A percentile compares a stretch with the other conserved stretches of the same genome.
phyloP scores from a whole-genome alignment of 2,329 filamentous ascomycete species.

The Cryphonectria carpinicola region DNA sequence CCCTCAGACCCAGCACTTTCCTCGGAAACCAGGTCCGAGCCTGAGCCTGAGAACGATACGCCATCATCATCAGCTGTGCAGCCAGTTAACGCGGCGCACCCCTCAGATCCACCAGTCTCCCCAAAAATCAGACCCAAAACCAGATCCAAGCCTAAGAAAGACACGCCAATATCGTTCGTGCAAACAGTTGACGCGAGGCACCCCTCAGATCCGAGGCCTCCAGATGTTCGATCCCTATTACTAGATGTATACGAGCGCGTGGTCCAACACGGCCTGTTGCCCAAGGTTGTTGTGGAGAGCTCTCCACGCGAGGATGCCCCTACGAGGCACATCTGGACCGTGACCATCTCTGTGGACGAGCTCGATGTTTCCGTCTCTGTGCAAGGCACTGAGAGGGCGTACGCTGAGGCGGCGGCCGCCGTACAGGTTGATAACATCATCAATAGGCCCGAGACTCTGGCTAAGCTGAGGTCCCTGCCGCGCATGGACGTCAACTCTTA shows the following conservation, averaged over 20 bases:
- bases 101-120: no score
- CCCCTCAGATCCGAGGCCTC: background rate
- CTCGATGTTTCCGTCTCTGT: constrained; percentile 4
- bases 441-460: background rate
- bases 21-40: no score
- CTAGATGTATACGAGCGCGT: background rate
- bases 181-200: background rate
- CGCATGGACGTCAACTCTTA: background rate
- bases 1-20: no score
- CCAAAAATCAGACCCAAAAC: background rate
- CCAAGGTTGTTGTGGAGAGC: background rate
- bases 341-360: constrained; percentile 8
- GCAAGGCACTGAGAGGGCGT: background rate
- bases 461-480: background rate
- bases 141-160: background rate
- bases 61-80: no score
- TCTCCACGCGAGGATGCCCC: background rate
- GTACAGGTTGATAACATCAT: constrained; percentile 12
- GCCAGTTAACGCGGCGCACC: no score
- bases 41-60: no score
- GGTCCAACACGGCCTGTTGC: constrained; percentile 11
- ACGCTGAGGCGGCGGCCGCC: constrained; percentile 19
- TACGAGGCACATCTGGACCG: background rate
- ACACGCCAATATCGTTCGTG: background rate
- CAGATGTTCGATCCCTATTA: background rate